phyloP scores from a whole-genome alignment of 2,329 filamentous ascomycete species.

The Harringtonia aguacate region DNA sequence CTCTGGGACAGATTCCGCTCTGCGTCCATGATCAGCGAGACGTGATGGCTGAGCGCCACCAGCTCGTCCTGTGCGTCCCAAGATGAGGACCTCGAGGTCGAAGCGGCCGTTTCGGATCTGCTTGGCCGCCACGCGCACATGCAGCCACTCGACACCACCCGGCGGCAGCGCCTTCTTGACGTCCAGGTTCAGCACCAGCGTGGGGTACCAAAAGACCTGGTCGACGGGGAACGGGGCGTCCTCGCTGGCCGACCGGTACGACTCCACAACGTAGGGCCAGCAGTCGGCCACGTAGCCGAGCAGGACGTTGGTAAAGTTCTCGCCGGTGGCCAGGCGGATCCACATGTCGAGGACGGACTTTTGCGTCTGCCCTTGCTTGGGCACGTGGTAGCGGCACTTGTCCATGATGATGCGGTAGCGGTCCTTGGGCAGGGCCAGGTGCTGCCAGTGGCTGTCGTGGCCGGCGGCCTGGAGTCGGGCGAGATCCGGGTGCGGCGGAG shows the following conservation, averaged over 20 bases:
- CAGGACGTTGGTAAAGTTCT: conserved; percentile 51
- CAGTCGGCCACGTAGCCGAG: conserved; percentile 59
- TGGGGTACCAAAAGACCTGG: conserved; percentile 59
- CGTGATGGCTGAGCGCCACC: conserved; percentile 58
- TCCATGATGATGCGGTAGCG: conserved; percentile 16
- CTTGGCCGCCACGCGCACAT: conserved; percentile 54
- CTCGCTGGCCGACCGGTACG: conserved; percentile 16
- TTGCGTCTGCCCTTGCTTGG: conserved; percentile 2
- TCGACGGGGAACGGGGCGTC: neutral
- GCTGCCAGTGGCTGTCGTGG: conserved; percentile 17
- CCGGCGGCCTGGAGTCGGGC: conserved; percentile 10
- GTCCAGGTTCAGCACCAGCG: conserved; percentile 63
- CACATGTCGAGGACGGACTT: conserved; percentile 49
- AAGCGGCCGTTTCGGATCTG: conserved; percentile 59
- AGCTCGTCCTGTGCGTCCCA: conserved; percentile 54
- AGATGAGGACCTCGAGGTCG: conserved; percentile 60
- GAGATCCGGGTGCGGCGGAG: conserved; percentile 14
- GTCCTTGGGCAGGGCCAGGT: conserved; percentile 1
- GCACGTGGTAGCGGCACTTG: conserved; percentile 22
- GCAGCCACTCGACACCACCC: conserved; percentile 63
- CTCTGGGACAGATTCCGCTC: conserved; percentile 42
- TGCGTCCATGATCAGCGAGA: conserved; percentile 52
- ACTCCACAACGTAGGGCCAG: conserved; percentile 56
- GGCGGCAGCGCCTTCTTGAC: conserved; percentile 61
- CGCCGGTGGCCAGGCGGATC: conserved; percentile 49